Conservation (phyloP, 352 stramenopile species). For the Pythium sukuiense region DNA sequence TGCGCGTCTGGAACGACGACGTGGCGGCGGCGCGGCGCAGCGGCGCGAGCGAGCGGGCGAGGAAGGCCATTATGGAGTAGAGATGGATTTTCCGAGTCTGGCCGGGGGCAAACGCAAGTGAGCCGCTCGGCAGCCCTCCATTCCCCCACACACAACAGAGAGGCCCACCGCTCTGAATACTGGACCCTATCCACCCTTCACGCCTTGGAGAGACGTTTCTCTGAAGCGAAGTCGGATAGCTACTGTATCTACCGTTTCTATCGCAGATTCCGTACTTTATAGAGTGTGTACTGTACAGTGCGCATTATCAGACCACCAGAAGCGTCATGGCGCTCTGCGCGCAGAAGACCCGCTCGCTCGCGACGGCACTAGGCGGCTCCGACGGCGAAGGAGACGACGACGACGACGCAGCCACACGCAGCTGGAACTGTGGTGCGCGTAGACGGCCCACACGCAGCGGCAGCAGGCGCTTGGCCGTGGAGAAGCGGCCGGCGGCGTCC, state of each 20-base stretch:
- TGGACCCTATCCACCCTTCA: conserved; percentile 7
- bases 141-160: conserved; percentile 5
- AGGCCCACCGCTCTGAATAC: conserved; percentile 6
- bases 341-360: conserved; percentile 21
- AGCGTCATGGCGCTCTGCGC: conserved; percentile 15
- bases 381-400: neutral
- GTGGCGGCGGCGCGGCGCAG: conserved; percentile 52
- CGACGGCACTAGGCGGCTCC: conserved; percentile 4
- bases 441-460: conserved; percentile 45
- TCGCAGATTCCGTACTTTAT: conserved; percentile 12
- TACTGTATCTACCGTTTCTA: neutral
- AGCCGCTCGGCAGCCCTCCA: conserved; percentile 10
- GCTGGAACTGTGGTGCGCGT: conserved; percentile 53
- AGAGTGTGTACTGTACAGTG: neutral
- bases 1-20: conserved; percentile 37
- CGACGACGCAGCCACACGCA: conserved; percentile 16
- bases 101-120: neutral
- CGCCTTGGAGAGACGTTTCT: conserved; percentile 12
- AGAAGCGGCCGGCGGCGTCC: conserved; percentile 15
- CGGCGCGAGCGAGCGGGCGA: conserved; percentile 47
- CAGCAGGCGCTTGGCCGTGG: conserved; percentile 33
- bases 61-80: conserved; percentile 22
- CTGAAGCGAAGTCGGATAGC: neutral
- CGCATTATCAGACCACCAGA: conserved; percentile 30
- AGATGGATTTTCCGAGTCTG: neutral